Conservation (phyloP, 192 early-diverging fungal genomes). For the Coemansia furcata region DNA sequence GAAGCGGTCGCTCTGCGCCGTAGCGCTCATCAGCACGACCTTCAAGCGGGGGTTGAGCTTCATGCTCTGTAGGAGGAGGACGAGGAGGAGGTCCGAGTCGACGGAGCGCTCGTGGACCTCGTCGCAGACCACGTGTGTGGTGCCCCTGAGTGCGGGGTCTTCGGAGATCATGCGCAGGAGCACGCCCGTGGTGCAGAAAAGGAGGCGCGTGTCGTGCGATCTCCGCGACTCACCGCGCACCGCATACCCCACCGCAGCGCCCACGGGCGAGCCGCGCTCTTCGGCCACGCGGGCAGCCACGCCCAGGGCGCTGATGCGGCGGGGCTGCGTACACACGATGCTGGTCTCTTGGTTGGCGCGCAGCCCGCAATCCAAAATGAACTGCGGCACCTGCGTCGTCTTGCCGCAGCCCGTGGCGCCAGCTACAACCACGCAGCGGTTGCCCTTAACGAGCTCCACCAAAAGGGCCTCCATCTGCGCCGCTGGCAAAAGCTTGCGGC, state of each 20-base stretch:
- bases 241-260: conserved; percentile 51
- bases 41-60: conserved; percentile 52
- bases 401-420: conserved; percentile 55
- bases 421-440: conserved; percentile 28
- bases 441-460: not conserved
- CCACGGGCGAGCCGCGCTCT: conserved; percentile 48
- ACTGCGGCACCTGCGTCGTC: conserved; percentile 84
- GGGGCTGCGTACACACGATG: conserved; percentile 89
- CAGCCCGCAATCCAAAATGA: conserved; percentile 72
- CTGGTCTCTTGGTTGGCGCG: conserved; percentile 34
- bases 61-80: conserved; percentile 63
- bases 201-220: conserved; percentile 51
- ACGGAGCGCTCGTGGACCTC: conserved; percentile 84
- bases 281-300: conserved; percentile 62
- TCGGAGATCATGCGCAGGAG: conserved; percentile 56
- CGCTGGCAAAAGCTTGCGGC: conserved; percentile 24
- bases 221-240: conserved; percentile 68
- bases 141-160: conserved; percentile 8
- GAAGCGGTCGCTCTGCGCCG: conserved; percentile 78
- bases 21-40: conserved; percentile 91
- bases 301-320: conserved; percentile 73
- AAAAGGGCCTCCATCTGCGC: not conserved
- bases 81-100: conserved; percentile 80
- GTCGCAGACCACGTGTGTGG: conserved; percentile 69
- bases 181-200: conserved; percentile 70